Conservation (phyloP, 2,329 filamentous ascomycete species). For the Xylaria sp. region DNA sequence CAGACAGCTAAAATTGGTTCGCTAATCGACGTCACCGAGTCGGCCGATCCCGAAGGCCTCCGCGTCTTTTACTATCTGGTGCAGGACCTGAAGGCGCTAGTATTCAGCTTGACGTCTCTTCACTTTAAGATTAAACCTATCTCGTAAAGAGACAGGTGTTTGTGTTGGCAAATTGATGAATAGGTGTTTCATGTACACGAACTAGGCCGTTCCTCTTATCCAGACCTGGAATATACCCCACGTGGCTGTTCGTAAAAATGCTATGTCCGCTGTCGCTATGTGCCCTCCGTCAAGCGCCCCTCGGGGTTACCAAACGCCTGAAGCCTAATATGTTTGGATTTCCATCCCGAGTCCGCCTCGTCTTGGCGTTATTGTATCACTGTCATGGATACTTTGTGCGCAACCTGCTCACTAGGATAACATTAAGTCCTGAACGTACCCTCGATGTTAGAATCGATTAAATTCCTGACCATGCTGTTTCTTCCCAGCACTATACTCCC, state of each 20-base stretch:
- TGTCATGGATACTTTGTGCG: neutral
- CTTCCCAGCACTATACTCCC: neutral
- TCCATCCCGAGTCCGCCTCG: slow-evolving; percentile 8
- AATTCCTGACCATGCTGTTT: slow-evolving; percentile 7
- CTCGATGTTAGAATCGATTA: slow-evolving; percentile 11
- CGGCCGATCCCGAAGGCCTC: slow-evolving; percentile 91
- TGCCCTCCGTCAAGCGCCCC: slow-evolving; percentile 17
- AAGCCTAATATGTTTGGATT: slow-evolving; percentile 15
- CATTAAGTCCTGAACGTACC: neutral
- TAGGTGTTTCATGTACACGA: slow-evolving; percentile 31
- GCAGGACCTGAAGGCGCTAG: slow-evolving; percentile 93
- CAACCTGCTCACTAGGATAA: slow-evolving; percentile 15
- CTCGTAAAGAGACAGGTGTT: slow-evolving; percentile 43
- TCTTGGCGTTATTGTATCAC: slow-evolving; percentile 8
- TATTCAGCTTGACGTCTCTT: slow-evolving; percentile 93
- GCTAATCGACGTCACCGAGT: slow-evolving; percentile 94
- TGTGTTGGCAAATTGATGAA: slow-evolving; percentile 7
- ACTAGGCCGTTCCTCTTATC: slow-evolving; percentile 30
- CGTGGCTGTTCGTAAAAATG: slow-evolving; percentile 33
- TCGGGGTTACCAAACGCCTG: slow-evolving; percentile 22
- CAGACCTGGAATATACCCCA: slow-evolving; percentile 37
- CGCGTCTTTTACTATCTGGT: slow-evolving; percentile 99
- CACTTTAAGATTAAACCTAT: slow-evolving; percentile 96
- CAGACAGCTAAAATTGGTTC: slow-evolving; percentile 98
- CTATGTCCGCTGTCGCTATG: slow-evolving; percentile 23